Evolutionary conservation across 192 early-diverging fungal genomes (phyloP).

Genomic region (Coemansia aciculifera): DNA sequence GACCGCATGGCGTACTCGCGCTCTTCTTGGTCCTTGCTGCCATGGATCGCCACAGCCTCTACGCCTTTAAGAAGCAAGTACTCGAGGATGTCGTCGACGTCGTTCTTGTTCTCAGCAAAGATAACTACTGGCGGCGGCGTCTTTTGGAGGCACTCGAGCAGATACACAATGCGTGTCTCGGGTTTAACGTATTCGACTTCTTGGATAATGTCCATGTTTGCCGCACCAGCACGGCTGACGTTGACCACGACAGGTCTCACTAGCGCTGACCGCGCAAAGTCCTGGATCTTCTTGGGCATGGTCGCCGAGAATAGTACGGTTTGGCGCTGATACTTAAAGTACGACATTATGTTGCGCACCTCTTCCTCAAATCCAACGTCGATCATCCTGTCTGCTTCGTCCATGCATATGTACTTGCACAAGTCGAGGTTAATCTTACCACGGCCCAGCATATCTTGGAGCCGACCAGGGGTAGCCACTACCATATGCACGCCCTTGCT

Average conservation of each 20-base stretch:
- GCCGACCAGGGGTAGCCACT: constrained; percentile 91
- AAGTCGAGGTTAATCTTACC: constrained; percentile 85
- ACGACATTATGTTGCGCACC: constrained; percentile 92
- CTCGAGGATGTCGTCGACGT: constrained; percentile 98
- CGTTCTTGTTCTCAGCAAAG: constrained; percentile 98
- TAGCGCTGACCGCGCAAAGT: constrained; percentile 88
- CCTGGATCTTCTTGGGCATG: constrained; percentile 98
- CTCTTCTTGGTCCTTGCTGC: constrained; percentile 95
- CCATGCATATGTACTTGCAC: constrained; percentile 91
- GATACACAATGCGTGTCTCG: constrained; percentile 91
- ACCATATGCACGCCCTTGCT: constrained; percentile 86
- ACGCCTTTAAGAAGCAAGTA: constrained; percentile 94
- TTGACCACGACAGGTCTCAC: constrained; percentile 93
- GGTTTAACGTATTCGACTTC: constrained; percentile 97
- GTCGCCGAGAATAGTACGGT: constrained; percentile 95
- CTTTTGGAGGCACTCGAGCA: constrained; percentile 95
- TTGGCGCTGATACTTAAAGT: constrained; percentile 92
- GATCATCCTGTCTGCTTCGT: constrained; percentile 99
- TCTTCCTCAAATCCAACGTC: constrained; percentile 99
- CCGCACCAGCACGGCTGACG: constrained; percentile 95
- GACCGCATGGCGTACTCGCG: constrained; percentile 93
- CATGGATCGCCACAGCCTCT: constrained; percentile 93
- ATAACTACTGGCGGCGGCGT: constrained; percentile 93
- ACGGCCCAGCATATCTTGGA: constrained; percentile 89
- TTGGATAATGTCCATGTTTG: constrained; percentile 95